Evolutionary conservation across 1,139 yeast genomes (phyloP), one percentile per base, ranked within the genome.

Genomic region (Scheffersomyces lignicola): DNA sequence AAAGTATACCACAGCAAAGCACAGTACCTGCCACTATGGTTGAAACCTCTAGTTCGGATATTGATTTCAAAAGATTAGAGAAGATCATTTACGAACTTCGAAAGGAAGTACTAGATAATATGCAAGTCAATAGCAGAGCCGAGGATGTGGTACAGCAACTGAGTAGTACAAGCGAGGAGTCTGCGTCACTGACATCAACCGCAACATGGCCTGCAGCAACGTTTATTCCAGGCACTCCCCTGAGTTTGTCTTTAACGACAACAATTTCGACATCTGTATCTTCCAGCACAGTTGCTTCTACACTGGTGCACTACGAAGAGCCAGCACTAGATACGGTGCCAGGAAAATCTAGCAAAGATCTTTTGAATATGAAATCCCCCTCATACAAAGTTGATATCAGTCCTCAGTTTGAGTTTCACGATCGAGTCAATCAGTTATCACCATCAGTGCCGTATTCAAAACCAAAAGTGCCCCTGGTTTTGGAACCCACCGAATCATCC

Each of bases 341-440:
- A 18, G 23, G 33, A 17, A 18, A 11, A 17, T 22, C 43, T 9
- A 53, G 44, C 10, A 55, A 57, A 32, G 49, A 50, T 15, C 35
- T 60, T 5, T 39, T 55, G 29, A 51, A 51, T 31, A 47, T 43
- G 41, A 49, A 53, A 17, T 38, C 34, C 6, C 46, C 57, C 0
- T 48, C 62, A 3, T 43, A 58, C 39, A 54, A 58, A 24, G 42
- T 60, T 4, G 46, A 55, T 2, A 47, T 58, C 1, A 37, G 40
- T 3, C 65, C 65, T 2, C 64, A 60, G 33, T 58, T 58, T 31
- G 47, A 46, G 15, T 36, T 44, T 27, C 62, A 60, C 32, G 36
- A 42, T 7, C 27, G 17, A 31, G 11, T 27, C 21, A 6, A 26
- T 26, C 18, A 26, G 11, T 15, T 26, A 11, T 21, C 9, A 7